phyloP scores from a whole-genome alignment of 495 filamentous ascomycete genomes.

The Podospora didyma region DNA sequence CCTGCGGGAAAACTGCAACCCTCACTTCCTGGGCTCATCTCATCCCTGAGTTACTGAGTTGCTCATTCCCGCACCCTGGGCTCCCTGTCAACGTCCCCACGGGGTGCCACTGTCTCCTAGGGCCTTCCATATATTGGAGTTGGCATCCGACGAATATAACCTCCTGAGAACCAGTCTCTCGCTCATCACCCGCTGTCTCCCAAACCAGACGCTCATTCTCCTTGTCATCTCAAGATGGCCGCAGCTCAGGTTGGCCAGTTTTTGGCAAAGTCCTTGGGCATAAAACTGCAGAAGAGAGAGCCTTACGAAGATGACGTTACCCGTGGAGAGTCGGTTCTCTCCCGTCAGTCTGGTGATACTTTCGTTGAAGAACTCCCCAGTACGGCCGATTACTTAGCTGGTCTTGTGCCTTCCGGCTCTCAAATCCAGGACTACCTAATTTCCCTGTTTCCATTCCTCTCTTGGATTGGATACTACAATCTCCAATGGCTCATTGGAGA shows the following conservation, averaged over 20 bases:
- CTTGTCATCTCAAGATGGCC: slow-evolving; percentile 13
- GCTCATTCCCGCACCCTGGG: background rate
- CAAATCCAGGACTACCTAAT: slow-evolving; percentile 57
- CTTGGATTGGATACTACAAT: slow-evolving; percentile 89
- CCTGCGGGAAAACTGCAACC: too few species aligned
- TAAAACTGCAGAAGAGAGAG: slow-evolving; percentile 70
- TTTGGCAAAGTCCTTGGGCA: slow-evolving; percentile 77
- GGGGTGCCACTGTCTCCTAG: background rate
- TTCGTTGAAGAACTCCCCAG: slow-evolving; percentile 84
- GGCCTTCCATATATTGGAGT: background rate
- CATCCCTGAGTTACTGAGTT: background rate
- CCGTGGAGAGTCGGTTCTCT: slow-evolving; percentile 75
- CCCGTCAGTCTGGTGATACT: slow-evolving; percentile 67
- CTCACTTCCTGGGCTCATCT: too few species aligned
- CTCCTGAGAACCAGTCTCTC: too few species aligned
- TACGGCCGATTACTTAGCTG: slow-evolving; percentile 63
- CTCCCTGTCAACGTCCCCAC: too few species aligned
- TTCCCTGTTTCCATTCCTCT: slow-evolving; percentile 78
- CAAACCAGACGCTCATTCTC: background rate
- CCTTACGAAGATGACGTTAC: slow-evolving; percentile 54
- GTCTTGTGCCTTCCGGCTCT: slow-evolving; percentile 52
- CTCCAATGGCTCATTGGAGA: slow-evolving; percentile 84
- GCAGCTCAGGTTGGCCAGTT: slow-evolving; percentile 60
- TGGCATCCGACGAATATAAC: too few species aligned
- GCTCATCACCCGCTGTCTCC: too few species aligned